Conservation (phyloP, 2,329 filamentous ascomycete species). For the Colletotrichum caudatum region DNA sequence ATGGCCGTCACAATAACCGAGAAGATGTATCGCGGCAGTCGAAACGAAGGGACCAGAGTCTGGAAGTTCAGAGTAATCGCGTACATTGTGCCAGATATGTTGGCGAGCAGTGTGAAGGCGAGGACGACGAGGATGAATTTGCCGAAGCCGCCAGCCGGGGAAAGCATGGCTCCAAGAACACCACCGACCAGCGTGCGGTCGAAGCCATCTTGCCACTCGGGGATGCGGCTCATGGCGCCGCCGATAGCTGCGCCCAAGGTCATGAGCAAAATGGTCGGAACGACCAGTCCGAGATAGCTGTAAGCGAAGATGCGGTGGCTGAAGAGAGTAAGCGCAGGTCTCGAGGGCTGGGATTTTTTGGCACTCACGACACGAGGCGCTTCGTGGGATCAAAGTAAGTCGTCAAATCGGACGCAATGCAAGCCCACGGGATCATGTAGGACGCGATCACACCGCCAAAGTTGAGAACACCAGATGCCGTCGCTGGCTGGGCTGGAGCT, state of each 20-base stretch:
- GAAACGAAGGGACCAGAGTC: constrained; percentile 52
- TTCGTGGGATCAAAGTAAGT: constrained; percentile 70
- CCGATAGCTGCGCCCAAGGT: constrained; percentile 56
- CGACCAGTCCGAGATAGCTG: constrained; percentile 65
- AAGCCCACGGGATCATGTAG: constrained; percentile 73
- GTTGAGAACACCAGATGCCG: constrained; percentile 61
- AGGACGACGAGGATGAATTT: constrained; percentile 54
- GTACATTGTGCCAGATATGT: constrained; percentile 54
- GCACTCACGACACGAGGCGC: constrained; percentile 56
- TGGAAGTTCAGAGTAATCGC: constrained; percentile 56
- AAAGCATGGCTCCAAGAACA: constrained; percentile 50
- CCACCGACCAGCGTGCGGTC: constrained; percentile 48
- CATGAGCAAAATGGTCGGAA: constrained; percentile 51
- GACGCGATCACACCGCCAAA: constrained; percentile 73
- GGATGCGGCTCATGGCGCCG: constrained; percentile 49
- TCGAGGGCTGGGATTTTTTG: neutral
- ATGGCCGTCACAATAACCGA: constrained; percentile 54
- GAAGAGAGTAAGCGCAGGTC: neutral
- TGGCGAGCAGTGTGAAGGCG: constrained; percentile 54
- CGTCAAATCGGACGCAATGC: constrained; percentile 69
- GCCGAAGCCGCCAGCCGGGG: constrained; percentile 49
- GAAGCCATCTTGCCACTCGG: constrained; percentile 49
- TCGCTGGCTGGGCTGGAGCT: constrained; percentile 50
- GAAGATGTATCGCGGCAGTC: constrained; percentile 57
- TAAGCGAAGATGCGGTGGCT: constrained; percentile 64